Base-by-base conservation (phyloP, 164 flowering plant genomes). In the Euptelea pleiosperma region DNA sequence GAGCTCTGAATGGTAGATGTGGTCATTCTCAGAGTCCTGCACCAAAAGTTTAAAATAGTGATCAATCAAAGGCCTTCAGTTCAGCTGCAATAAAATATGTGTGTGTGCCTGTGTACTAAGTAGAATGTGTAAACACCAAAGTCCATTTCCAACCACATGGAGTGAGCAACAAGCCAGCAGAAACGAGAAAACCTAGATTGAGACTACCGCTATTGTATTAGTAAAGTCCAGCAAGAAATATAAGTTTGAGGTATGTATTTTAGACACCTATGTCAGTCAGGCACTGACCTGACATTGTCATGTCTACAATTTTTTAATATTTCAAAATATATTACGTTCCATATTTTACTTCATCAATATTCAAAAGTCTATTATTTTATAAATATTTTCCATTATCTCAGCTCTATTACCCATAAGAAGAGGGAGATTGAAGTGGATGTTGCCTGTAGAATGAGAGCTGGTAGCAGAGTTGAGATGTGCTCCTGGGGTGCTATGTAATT, bases 11-110 rank as follows among this genome's bases (percentile, higher is more conserved):
- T 94, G 99, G 64, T 94, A 94, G 34, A 94, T 88, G 66, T 88
- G 85, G 53, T 94, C 99, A 71, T 88, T 94, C 73, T 86, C 96
- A 46, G 97, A 81, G 66, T 94, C 99, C 99, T 94, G 69, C 51
- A 58, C 52, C 57, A 71, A 49, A 55, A 45, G 30, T 52, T 8
- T 55, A 62, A 55, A 55, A 26, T 16, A 28, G 10, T 31, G 4
- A 64, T 64, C 45, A 55, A 54, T 24, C 12, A 3, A 14, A 30
- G 24, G 30, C 52, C 39, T 26, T 22, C 42, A 36, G 10, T 31
- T 52, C 45, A 25, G 18, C 25, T 41, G 3, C 31, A 52, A 33
- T 6, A 30, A 28, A 56, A 9, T 10, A 40, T 28, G 5, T 21
- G 14, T 14, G 42, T 12, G 40, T 16, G 44, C 44, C 25, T 26